Conservation (phyloP, 2,329 filamentous ascomycete species). For the Apiospora marii region DNA sequence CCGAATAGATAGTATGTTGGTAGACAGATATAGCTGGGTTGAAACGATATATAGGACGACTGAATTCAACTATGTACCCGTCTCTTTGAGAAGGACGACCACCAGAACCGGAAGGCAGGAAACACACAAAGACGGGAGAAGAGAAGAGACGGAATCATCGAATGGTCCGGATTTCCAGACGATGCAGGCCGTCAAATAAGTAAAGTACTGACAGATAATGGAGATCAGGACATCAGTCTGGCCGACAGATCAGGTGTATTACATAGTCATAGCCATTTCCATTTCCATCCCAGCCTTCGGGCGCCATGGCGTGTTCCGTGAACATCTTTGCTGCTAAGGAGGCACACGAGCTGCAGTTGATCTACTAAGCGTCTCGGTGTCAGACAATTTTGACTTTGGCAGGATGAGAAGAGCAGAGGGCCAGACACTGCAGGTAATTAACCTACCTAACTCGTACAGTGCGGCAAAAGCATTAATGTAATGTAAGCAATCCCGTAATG, state of each 20-base stretch:
- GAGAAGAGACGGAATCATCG: slow-evolving; percentile 6
- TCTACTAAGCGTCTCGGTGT: slow-evolving; percentile 20
- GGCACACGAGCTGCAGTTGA: slow-evolving; percentile 4
- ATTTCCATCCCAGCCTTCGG: slow-evolving; percentile 19
- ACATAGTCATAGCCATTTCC: slow-evolving; percentile 22
- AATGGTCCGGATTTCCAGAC: background rate
- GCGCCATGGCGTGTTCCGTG: slow-evolving; percentile 20
- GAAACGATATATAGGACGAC: too few species aligned
- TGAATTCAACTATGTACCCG: background rate
- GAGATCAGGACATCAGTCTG: background rate
- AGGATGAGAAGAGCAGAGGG: background rate
- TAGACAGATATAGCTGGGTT: background rate
- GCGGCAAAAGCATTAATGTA: background rate
- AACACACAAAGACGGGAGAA: background rate
- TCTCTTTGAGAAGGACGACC: background rate
- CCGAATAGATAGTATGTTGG: background rate
- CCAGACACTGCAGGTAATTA: slow-evolving; percentile 1
- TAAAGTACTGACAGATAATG: background rate
- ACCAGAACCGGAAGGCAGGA: background rate
- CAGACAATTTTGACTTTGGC: slow-evolving; percentile 22
- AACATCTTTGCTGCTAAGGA: background rate
- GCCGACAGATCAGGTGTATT: slow-evolving; percentile 1
- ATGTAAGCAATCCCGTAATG: slow-evolving; percentile 12
- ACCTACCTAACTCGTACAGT: background rate
- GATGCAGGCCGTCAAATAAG: background rate